Conservation (phyloP, 2,329 filamentous ascomycete genomes). For the Myriosclerotinia scirpicola region DNA sequence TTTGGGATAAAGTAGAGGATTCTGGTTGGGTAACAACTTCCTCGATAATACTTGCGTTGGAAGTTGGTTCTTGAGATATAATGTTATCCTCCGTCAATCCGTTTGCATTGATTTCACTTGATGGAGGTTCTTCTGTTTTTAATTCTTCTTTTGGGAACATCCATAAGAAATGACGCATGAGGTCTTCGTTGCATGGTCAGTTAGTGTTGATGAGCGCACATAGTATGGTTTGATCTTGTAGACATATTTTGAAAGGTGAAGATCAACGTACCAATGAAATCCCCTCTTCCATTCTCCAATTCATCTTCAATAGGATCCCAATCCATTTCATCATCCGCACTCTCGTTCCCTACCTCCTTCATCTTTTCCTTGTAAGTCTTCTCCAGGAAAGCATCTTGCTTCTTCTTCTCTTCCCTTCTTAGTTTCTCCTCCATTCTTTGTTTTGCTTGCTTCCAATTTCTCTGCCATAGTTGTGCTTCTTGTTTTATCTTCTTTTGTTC, state of each 20-base stretch:
- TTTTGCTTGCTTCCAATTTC: conserved; percentile 48
- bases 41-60: neutral
- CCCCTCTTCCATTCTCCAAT: conserved; percentile 46
- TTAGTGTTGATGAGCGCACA: neutral
- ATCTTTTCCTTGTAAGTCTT: conserved; percentile 46
- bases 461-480: conserved; percentile 49
- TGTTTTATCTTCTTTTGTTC: conserved; percentile 52
- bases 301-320: conserved; percentile 53
- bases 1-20: conserved; percentile 18
- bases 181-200: conserved; percentile 19
- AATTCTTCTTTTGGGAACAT: conserved; percentile 20
- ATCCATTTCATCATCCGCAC: conserved; percentile 41
- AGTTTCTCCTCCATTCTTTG: conserved; percentile 44
- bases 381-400: conserved; percentile 48
- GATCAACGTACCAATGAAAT: conserved; percentile 42
- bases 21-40: neutral
- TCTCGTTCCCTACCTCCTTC: conserved; percentile 34
- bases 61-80: neutral
- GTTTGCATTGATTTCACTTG: neutral
- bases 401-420: conserved; percentile 45
- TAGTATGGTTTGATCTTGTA: neutral
- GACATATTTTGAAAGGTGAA: neutral
- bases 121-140: too few species aligned
- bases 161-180: conserved; percentile 31
- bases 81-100: neutral